Evolutionary conservation across 306 rosid species (phyloP), one percentile per base, ranked within the genome.

Genomic region (Datisca glomerata): DNA sequence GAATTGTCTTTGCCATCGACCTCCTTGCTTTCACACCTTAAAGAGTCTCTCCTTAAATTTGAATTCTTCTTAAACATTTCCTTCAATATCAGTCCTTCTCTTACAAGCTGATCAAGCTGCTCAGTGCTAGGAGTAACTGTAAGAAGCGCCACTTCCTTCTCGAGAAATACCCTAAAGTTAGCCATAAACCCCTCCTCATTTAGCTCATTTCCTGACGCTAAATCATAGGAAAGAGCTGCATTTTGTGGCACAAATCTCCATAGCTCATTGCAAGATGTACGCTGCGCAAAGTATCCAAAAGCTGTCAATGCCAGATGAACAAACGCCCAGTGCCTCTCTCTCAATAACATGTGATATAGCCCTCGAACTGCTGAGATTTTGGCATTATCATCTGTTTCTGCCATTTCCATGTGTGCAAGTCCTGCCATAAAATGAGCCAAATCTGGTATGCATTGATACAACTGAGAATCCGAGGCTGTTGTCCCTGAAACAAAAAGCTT

Each of bases 251-350:
- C 81, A 32, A 80, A 80, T 58, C 83, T 65, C 97, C 93, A 83
- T 47, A 87, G 80, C 65, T 74, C 64, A 49, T 52, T 52, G 49
- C 89, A 80, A 38, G 33, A 49, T 17, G 95, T 72, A 18, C 66
- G 67, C 18, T 69, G 71, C 14, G 93, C 80, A 55, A 76, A 87
- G 58, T 65, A 68, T 56, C 86, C 94, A 42, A 87, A 83, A 49
- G 94, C 79, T 9, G 74, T 56, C 19, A 83, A 17, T 45, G 89
- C 85, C 80, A 76, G 58, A 55, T 87, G 93, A 55, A 64, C 45
- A 23, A 79, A 50, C 47, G 93, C 93, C 97, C 94, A 87, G 23
- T 87, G 89, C 52, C 68, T 63, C 66, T 83, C 97, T 55, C 41
- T 75, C 66, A 89, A 56, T 53, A 89, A 57, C 74, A 83, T 67